Percentiles rank a stretch among this genome's conserved stretches.
phyloP scores from a whole-genome alignment of 345 rosid species.

The Firmiana major region DNA sequence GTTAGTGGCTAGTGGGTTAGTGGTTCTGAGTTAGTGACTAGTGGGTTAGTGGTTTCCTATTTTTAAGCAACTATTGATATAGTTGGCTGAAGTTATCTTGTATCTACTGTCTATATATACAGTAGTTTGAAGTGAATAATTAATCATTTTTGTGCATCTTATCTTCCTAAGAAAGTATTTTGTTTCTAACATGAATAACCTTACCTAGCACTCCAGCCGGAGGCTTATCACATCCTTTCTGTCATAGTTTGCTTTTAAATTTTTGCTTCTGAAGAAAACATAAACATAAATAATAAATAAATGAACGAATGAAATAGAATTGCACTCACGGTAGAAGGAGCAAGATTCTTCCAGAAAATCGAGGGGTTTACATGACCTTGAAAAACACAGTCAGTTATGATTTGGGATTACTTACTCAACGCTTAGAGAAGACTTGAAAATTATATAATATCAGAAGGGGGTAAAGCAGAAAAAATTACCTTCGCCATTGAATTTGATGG shows the following conservation, averaged over 20 bases:
- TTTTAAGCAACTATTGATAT: no score
- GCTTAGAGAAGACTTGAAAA: background rate
- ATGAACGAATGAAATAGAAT: no score
- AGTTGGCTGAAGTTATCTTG: no score
- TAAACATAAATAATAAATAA: background rate
- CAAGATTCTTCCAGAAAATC: conserved; percentile 80
- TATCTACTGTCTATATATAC: no score
- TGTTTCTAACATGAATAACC: no score
- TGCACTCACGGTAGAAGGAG: conserved; percentile 52
- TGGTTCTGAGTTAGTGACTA: no score
- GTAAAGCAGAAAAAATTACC: conserved; percentile 29
- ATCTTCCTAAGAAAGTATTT: no score
- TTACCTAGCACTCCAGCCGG: conserved; percentile 66
- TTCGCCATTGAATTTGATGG: conserved; percentile 95
- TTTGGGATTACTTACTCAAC: background rate
- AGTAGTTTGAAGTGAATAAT: no score
- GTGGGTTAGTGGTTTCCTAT: no score
- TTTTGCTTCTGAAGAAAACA: background rate
- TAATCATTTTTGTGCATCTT: no score
- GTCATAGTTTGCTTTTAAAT: conserved; percentile 3
- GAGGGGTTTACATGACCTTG: conserved; percentile 90
- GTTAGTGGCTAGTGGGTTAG: no score
- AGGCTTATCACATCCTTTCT: conserved; percentile 92
- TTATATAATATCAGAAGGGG: background rate
- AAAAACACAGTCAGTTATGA: background rate